Evolutionary conservation across 2,329 filamentous ascomycete genomes (phyloP), one percentile per base, ranked within the genome.

Genomic region (Fusarium floridanum): DNA sequence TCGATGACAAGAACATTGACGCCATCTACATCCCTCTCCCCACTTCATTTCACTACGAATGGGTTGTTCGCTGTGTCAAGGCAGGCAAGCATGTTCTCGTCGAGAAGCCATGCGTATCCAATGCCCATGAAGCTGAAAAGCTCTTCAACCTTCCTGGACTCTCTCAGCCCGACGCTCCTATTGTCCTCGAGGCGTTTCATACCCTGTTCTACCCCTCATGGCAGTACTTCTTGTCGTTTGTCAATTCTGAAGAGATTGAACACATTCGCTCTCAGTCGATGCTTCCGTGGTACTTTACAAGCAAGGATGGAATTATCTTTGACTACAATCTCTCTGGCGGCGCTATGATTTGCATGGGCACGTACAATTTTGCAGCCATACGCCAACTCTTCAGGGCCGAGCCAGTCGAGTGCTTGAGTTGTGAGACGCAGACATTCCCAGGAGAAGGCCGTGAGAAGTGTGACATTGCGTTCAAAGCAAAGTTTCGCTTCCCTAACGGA

Each of bases 1-100:
- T 74, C 34, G 77, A 84, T 64, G 82, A 86, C 65, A 73, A 82
- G 2, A 78, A 81, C 14, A 84, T 85, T 71, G 84, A 87, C 50
- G 85, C 83, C 22, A 83, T 89, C 22, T 89, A 88, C 74, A 86
- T 89, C 59, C 83, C 86, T 5, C 81, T 89, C 6, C 85, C 86
- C 7, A 83, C 83, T 59, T 80, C 82, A 10, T 75, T 85, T 16
- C 84, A 86, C 66, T 82, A 78, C 60, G 83, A 87, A 75, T 89
- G 86, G 85, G 83, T 86, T 17, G 71, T 86, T 8, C 82, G 84
- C 32, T 82, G 86, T 5, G 74, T 89, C 29, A 72, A 78, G 12
- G 84, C 84, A 5, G 85, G 85, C n/a, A 89, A 88, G 70, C 86
- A 88, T 71, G 70, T 71, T 7, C 50, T 70, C 9, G 53, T 74